Evolutionary conservation across 371 early-diverging fungal genomes (phyloP), one percentile per base, ranked within the genome.

Genomic region (Encephalitozoon romaleae): DNA sequence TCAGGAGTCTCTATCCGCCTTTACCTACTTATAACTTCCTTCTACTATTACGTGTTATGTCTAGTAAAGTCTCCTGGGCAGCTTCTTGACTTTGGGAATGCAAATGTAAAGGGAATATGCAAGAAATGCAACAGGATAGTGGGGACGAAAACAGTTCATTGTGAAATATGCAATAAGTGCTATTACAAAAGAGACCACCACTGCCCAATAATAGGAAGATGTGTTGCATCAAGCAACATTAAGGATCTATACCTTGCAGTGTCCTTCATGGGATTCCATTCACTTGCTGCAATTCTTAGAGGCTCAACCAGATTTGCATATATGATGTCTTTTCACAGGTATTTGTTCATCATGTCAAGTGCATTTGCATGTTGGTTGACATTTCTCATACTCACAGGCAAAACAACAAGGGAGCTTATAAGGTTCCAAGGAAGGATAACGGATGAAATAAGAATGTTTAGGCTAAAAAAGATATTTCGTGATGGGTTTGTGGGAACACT

Each of bases 171-270:
- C 39, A 76, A 81, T 26, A 69, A 47, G 15, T 85, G 85, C 66
- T 74, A 78, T 51, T 39, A 76, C 43, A 76, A 74, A 66, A 74
- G 82, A 79, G 85, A 85, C 59, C 85, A 85, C 65, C 85, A 85
- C 71, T 85, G 85, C 63, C 26, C 74, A 53, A 81, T 81, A 66
- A 67, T 83, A 63, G 79, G 76, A 23, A 81, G 80, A 42, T 85
- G 85, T 78, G 78, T 85, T 53, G 79, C 80, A 12, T 43, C 75
- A 26, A 64, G 72, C 28, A 85, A 85, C 70, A 25, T 41, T 11
- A 76, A 43, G 34, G 71, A 77, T 39, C 51, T 76, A 21, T 76
- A 65, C 42, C 53, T 76, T 38, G 38, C 32, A 28, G n/a, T 76
- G 18, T 9, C 70, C 34, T 80, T 80, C 54, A 11, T 52, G 8